These are phyloP conservation scores for Lolium rigidum DNA, from an alignment of 176 grass and related monocot species.

Conservation along the genomic window DNA sequence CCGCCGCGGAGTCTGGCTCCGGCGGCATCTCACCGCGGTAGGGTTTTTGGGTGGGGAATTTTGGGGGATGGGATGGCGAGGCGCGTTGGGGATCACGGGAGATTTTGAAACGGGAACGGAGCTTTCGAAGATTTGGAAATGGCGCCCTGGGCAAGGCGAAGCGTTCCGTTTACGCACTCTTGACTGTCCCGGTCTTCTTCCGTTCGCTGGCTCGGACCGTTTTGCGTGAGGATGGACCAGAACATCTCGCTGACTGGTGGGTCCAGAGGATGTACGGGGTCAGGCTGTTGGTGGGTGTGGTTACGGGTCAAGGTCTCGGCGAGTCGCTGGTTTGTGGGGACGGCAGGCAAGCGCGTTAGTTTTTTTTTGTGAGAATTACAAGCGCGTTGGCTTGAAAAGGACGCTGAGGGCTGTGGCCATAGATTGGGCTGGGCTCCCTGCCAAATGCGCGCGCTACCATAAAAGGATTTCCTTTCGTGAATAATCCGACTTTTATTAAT, in stretches of 20 bases:
- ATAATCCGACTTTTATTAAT: no score
- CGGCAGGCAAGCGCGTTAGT: not conserved
- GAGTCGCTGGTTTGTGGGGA: no score
- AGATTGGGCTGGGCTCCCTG: not conserved
- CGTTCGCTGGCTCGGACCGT: not conserved
- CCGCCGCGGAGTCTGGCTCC: constrained; percentile 39
- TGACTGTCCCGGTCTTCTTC: not conserved
- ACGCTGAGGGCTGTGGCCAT: not conserved
- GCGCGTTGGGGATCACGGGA: not conserved
- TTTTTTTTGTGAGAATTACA: no score
- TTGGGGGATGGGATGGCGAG: not conserved
- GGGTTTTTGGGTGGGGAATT: constrained; percentile 33
- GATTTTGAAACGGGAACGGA: constrained; percentile 15
- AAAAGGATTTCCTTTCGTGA: no score
- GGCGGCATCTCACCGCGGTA: constrained; percentile 49
- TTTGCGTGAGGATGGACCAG: not conserved
- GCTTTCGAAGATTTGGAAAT: constrained; percentile 32
- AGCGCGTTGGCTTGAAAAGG: constrained; percentile 4
- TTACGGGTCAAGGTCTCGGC: not conserved
- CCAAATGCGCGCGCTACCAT: not conserved
- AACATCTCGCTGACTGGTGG: not conserved
- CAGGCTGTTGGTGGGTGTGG: not conserved
- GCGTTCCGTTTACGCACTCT: not conserved
- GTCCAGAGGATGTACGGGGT: not conserved
- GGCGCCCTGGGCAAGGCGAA: constrained; percentile 13